phyloP scores from a whole-genome alignment of 2,329 filamentous ascomycete genomes.

The Cryphonectria nitschkei region DNA sequence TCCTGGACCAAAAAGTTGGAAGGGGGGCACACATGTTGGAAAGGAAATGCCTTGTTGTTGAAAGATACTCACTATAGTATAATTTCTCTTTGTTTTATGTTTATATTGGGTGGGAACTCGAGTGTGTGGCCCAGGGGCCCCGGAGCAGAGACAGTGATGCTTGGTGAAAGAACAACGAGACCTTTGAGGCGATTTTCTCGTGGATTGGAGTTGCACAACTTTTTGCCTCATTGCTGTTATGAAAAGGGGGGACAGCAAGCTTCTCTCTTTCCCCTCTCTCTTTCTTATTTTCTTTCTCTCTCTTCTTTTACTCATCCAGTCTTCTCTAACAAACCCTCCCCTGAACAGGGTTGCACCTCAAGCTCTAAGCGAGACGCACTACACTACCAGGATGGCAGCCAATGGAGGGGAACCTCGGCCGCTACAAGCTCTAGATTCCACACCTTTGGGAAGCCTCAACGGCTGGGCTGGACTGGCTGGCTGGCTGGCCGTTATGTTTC shows the following conservation, averaged over 20 bases:
- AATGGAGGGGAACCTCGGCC: not conserved
- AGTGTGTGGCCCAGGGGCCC: not conserved
- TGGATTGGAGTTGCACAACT: not conserved
- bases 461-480: not conserved
- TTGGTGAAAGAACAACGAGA: not conserved
- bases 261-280: not conserved
- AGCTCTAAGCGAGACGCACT: not conserved
- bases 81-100: not conserved
- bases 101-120: not conserved
- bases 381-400: not conserved
- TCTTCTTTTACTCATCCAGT: not conserved
- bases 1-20: not conserved
- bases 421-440: not conserved
- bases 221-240: not conserved
- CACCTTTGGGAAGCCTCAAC: not conserved
- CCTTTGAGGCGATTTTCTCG: not conserved
- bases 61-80: not conserved
- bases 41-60: not conserved
- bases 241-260: not conserved
- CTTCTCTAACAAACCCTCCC: conserved; percentile 3
- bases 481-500: no score
- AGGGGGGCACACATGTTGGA: not conserved
- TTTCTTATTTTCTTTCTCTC: not conserved
- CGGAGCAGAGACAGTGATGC: not conserved
- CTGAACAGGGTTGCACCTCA: conserved; percentile 21